Conservation (phyloP, 2,329 filamentous ascomycete species). For the Fusarium armeniacum region DNA sequence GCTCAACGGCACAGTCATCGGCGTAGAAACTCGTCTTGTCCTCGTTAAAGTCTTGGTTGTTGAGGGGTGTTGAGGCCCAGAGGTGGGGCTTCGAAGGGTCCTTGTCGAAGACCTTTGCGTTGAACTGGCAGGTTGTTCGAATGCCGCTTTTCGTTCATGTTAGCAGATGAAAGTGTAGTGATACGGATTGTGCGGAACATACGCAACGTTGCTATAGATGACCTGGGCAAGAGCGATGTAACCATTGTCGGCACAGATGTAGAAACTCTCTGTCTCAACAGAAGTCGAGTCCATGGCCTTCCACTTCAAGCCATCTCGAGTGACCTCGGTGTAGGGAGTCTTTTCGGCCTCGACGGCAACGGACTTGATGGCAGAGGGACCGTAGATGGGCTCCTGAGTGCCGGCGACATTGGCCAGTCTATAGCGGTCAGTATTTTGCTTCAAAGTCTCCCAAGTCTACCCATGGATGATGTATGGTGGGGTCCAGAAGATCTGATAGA, state of each 20-base stretch:
- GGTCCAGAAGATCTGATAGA: slow-evolving; percentile 16
- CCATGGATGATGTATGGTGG: slow-evolving; percentile 20
- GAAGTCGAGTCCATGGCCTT: slow-evolving; percentile 82
- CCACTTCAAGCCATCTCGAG: slow-evolving; percentile 87
- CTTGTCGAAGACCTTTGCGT: slow-evolving; percentile 88
- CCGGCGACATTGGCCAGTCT: slow-evolving; percentile 86
- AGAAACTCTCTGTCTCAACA: slow-evolving; percentile 97
- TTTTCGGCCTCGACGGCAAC: slow-evolving; percentile 85
- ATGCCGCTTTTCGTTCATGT: slow-evolving; percentile 74
- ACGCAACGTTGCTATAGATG: slow-evolving; percentile 98
- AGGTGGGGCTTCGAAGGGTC: slow-evolving; percentile 79
- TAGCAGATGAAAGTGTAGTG: slow-evolving; percentile 11
- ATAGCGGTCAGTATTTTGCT: slow-evolving; percentile 45
- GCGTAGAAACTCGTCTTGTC: slow-evolving; percentile 88
- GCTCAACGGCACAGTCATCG: slow-evolving; percentile 84
- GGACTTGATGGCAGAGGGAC: slow-evolving; percentile 86
- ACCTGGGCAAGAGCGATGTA: slow-evolving; percentile 85
- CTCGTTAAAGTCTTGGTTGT: slow-evolving; percentile 85
- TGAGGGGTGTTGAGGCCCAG: slow-evolving; percentile 86
- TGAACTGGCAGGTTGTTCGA: slow-evolving; percentile 93
- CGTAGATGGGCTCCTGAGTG: slow-evolving; percentile 96
- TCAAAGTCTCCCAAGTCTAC: slow-evolving; percentile 13
- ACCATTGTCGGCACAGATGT: slow-evolving; percentile 84
- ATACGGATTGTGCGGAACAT: slow-evolving; percentile 56
- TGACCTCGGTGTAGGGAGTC: slow-evolving; percentile 84